Base-by-base conservation (phyloP, 2,329 filamentous ascomycete species). In the Cadophora luteo-olivacea region DNA sequence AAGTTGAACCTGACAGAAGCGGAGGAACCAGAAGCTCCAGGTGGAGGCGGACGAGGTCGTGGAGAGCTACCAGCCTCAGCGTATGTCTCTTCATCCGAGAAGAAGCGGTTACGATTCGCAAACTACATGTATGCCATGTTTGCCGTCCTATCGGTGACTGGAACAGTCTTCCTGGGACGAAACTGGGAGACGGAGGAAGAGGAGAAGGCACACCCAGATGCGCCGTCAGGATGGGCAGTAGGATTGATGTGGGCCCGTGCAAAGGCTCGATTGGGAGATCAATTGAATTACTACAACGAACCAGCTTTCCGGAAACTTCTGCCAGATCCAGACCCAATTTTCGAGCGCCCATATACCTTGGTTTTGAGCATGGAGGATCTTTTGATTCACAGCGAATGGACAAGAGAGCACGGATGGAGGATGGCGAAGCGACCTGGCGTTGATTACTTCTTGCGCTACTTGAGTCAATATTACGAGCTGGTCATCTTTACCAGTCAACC, bases 381-480 rank as follows among this genome's bases (percentile, higher is more conserved):
- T 75, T 86, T 99, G 65, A 89, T 99, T 36, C 95, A 97, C 82
- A 97, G 92, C 77, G 93, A 97, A 79, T 99, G 96, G 96, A 88
- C 89, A 29, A 89, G 95, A 67, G 93, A 98, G 79, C 92, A 97
- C 78, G 96, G 96, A 68, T 99, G 96, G 94, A 89, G 95, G 74
- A 87, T 97, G 70, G 96, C 96, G 33, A 99, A 99, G 84, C 89
- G 96, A 61, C 96, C 96, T 45, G 96, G 96, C 57, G 88, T 97
- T 70, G 96, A 99, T 82, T 99, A 99, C 83, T 99, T 99, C 83
- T 83, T 99, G 72, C 92, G 93, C 77, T 99, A 99, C 80, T 87
- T 99, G 61, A 95, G 92, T 81, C 94, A 97, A 80, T 98, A 99
- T 85, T 99, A 97, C 79, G 96, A 99, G 81, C 85, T 99, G 65